Conservation (phyloP, 495 filamentous ascomycete genomes). For the Entonaema liquescens region DNA sequence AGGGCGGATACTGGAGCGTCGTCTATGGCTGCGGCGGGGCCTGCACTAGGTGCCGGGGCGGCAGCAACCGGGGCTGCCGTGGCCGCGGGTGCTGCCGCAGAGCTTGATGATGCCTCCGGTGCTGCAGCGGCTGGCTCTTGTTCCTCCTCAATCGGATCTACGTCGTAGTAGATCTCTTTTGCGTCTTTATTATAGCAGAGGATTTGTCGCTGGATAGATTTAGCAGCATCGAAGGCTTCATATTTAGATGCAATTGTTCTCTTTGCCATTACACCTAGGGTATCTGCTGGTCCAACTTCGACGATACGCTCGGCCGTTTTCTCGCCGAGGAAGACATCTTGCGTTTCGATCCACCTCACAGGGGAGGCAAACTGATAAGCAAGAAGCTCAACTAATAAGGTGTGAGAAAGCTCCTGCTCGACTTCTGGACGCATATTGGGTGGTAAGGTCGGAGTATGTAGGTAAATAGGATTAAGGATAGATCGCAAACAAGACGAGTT, state of each 20-base stretch:
- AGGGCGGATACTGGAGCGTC: conserved; percentile 87
- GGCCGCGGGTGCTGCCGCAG: conserved; percentile 62
- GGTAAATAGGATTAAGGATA: conserved; percentile 14
- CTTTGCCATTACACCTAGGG: conserved; percentile 97
- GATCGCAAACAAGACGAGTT: conserved; percentile 1
- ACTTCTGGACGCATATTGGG: conserved; percentile 93
- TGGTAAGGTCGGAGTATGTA: conserved; percentile 44
- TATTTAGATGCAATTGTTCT: conserved; percentile 96
- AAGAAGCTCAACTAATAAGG: conserved; percentile 95
- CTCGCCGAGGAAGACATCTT: conserved; percentile 98
- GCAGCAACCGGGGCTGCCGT: conserved; percentile 64
- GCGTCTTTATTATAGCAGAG: conserved; percentile 99
- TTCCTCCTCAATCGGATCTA: conserved; percentile 94
- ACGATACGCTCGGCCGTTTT: conserved; percentile 96
- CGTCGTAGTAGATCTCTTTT: conserved; percentile 99
- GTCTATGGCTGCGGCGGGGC: conserved; percentile 87
- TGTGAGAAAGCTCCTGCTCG: conserved; percentile 98
- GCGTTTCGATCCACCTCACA: conserved; percentile 99
- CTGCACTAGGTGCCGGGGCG: conserved; percentile 70
- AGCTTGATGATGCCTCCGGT: conserved; percentile 51
- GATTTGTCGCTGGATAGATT: conserved; percentile 94
- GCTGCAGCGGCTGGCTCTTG: conserved; percentile 64
- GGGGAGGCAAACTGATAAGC: conserved; percentile 99
- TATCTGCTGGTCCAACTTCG: conserved; percentile 96
- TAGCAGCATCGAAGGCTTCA: conserved; percentile 97